phyloP scores from a whole-genome alignment of 768 basidiomycete genomes.

The Boletus coccyginus region DNA sequence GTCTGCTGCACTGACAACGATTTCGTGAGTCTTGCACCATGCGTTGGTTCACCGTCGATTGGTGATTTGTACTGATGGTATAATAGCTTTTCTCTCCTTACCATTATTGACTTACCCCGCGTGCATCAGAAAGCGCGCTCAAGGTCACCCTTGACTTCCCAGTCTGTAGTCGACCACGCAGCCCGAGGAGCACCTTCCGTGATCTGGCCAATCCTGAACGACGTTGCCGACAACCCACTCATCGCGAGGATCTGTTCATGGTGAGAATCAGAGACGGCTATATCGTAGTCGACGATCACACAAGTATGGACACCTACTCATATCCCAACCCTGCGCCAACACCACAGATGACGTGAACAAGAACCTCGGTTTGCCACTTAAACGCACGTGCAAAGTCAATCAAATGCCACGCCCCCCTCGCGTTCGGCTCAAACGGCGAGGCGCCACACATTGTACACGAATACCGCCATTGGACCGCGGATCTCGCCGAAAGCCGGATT shows the following conservation, averaged over 20 bases:
- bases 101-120: constrained; percentile 27
- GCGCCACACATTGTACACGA: constrained; percentile 49
- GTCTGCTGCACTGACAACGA: too few relatives aligned
- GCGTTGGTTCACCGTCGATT: too few relatives aligned
- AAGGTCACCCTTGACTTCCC: constrained; percentile 35
- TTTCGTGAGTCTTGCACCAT: too few relatives aligned
- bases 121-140: constrained; percentile 29
- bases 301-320: neutral
- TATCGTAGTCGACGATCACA: neutral
- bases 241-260: constrained; percentile 32
- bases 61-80: too few relatives aligned
- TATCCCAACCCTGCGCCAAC: constrained; percentile 22
- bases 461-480: constrained; percentile 28
- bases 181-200: constrained; percentile 29
- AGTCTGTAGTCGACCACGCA: constrained; percentile 36
- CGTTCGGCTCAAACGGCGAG: constrained; percentile 50
- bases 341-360: constrained; percentile 38
- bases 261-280: too few relatives aligned
- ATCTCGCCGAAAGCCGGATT: constrained; percentile 24
- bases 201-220: constrained; percentile 33
- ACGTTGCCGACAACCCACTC: constrained; percentile 33
- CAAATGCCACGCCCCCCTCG: constrained; percentile 38
- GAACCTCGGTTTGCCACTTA: constrained; percentile 26
- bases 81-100: too few relatives aligned
- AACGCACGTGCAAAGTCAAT: constrained; percentile 31